Base-by-base conservation (phyloP, 139 green algal species). In the Volvox africanus region DNA sequence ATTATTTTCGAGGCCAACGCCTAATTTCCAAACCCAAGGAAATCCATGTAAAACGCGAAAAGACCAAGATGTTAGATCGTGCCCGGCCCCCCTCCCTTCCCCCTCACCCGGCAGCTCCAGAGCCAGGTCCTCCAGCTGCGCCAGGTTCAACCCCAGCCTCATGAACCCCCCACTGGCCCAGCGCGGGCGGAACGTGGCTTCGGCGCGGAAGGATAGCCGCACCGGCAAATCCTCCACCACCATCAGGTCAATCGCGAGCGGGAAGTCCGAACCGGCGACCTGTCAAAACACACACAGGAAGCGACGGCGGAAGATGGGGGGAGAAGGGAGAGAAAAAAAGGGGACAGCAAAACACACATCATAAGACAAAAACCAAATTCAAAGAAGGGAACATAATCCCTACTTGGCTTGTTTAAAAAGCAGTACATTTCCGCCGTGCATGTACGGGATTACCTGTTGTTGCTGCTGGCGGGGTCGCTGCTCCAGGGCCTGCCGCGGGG, bases 91-190 rank as follows among this genome's bases (percentile, higher is more conserved):
- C 44, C 44, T 55, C 2, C 65, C 65, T n/a, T n/a, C 65, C 65
- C 65, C 65, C 84, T 35, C 61, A 61, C 96, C 96, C 17, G 92
- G 92, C 78, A 98, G 87, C 61, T 80, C 91, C 73, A 98, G 91
- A 30, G 93, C 80, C 68, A 98, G 93, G 13, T 94, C 94, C 84
- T 98, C 95, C 87, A 99, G 94, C 91, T 95, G 96, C 61, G 97
- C 95, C 85, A 99, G 91, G 84, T 98, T 95, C 65, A 98, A 91
- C 20, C 93, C 91, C 81, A 95, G 91, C 26, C 87, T 93, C 71
- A 96, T 78, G 33, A 88, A 17, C 14, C 75, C 88, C n/a, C 26
- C 17, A 28, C 30, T 21, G 16, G 93, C 93, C 88, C 92, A 95
- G 62, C 94, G 90, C 12, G 97, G 97, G 6, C 97, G 91, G 3